Evolutionary conservation across 139 green algal genomes (phyloP).

Genomic region (Chlorella sp.): DNA sequence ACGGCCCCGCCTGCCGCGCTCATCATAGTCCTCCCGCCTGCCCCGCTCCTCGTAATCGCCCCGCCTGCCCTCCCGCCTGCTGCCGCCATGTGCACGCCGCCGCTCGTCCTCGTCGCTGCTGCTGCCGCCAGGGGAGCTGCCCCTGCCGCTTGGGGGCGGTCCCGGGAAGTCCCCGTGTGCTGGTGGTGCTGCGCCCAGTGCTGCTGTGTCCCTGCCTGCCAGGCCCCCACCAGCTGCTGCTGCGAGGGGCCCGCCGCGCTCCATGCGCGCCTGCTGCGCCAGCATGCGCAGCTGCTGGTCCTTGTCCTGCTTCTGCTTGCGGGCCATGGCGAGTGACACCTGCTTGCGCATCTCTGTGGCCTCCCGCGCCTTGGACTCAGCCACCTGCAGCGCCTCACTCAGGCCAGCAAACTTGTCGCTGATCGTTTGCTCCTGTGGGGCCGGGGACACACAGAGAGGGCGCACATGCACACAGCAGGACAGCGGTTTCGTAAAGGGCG

Average conservation of each 20-base stretch:
- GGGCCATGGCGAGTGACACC: constrained; percentile 82
- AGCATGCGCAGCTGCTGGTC: constrained; percentile 90
- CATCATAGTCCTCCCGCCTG: background rate
- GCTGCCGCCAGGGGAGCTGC: background rate
- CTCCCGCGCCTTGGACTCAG: constrained; percentile 90
- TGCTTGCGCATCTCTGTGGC: constrained; percentile 77
- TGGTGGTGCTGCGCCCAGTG: background rate
- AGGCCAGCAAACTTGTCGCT: constrained; percentile 89
- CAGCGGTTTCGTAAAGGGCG: no score
- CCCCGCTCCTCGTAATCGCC: constrained; percentile 6
- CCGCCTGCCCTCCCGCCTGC: background rate
- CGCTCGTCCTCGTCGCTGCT: background rate
- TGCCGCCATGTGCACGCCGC: background rate
- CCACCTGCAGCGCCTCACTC: constrained; percentile 86
- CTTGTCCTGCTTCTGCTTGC: constrained; percentile 62
- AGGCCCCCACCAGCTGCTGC: background rate
- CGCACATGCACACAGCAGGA: no score
- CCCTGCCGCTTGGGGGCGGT: no score
- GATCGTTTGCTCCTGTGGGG: no score
- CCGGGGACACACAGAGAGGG: no score
- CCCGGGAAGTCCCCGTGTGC: no score
- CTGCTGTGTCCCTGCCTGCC: background rate
- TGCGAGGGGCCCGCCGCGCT: constrained; percentile 35
- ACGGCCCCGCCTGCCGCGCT: background rate
- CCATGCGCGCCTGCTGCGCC: constrained; percentile 83